Conservation (phyloP, 169 alveolate species). For the Cryptosporidium ubiquitum region DNA sequence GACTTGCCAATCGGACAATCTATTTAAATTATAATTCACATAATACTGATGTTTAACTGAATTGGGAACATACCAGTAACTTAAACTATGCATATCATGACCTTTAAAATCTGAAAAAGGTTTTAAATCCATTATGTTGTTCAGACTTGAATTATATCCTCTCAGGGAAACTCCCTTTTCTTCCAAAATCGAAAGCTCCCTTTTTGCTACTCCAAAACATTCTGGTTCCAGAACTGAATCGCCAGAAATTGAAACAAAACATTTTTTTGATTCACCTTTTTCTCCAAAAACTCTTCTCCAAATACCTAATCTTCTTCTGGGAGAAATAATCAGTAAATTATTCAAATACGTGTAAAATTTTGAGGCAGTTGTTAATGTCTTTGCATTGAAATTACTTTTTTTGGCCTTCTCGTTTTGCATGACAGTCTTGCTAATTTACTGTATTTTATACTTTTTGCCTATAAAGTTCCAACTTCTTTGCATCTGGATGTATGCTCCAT, state of each 20-base stretch:
- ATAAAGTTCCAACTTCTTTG: neutral
- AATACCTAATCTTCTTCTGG: conserved; percentile 61
- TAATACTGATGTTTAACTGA: conserved; percentile 30
- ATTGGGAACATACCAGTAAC: conserved; percentile 56
- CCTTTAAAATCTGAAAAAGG: conserved; percentile 30
- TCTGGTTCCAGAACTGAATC: conserved; percentile 62
- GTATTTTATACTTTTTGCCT: neutral
- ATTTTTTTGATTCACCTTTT: conserved; percentile 17
- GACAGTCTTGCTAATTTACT: neutral
- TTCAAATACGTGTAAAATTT: conserved; percentile 29
- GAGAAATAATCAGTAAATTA: conserved; percentile 15
- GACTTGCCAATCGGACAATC: conserved; percentile 43
- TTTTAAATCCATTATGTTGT: conserved; percentile 14
- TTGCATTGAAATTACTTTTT: neutral
- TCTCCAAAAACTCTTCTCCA: conserved; percentile 52
- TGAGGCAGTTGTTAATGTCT: neutral
- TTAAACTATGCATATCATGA: conserved; percentile 10
- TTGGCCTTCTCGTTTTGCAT: neutral
- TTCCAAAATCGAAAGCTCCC: conserved; percentile 17
- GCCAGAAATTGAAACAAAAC: conserved; percentile 43
- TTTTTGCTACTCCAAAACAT: conserved; percentile 57
- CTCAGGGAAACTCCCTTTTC: conserved; percentile 22
- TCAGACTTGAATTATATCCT: conserved; percentile 43
- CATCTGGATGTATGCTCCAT: neutral
- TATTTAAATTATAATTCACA: neutral